Evolutionary conservation across 768 basidiomycete species (phyloP), one percentile per base, ranked within the genome.

Genomic region (Agrocybe pediades): DNA sequence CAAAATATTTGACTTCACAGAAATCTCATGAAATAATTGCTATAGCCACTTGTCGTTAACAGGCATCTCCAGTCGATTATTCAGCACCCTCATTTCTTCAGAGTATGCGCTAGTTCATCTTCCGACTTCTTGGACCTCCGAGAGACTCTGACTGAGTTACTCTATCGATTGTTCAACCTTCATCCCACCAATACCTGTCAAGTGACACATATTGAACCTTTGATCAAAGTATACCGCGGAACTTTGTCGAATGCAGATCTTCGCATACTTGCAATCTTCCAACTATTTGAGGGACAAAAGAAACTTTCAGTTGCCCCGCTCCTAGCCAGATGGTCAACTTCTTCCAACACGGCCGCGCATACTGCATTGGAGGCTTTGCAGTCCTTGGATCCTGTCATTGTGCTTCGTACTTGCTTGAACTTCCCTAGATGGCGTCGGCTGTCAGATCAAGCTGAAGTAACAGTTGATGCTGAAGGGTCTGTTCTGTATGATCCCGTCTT

Each of bases 151-250:
- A 73, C 87, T 30, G 60, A 70, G n/a, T 68, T 91, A 1, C 69
- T 95, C 3, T 76, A 84, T 41, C 68, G 72, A 2, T 75, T 96
- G 1, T 97, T 95, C 74, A 68, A 80, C 51, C 77, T 87, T 13
- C 86, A 95, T 62, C 91, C 94, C 0, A 69, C 76, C 11, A 92
- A 92, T 61, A 88, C 93, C 2, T 95, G 91, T 62, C 95, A 96
- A 65, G 79, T 86, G 9, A 87, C 83, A 2, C 92, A 95, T 58
- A 71, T 95, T 41, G 86, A 90, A 42, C 92, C 91, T 1, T 75
- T 98, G 29, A 69, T 90, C 41, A 73, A 71, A 17, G 71, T 94
- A 1, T 98, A 98, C 65, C 71, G 80, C 8, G 95, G 89, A 1
- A 89, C 89, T 0, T 66, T 90, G n/a, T 81, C 84, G 0, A 45